Evolutionary conservation across 768 basidiomycete genomes (phyloP).

Genomic region (Scleroderma bovista): DNA sequence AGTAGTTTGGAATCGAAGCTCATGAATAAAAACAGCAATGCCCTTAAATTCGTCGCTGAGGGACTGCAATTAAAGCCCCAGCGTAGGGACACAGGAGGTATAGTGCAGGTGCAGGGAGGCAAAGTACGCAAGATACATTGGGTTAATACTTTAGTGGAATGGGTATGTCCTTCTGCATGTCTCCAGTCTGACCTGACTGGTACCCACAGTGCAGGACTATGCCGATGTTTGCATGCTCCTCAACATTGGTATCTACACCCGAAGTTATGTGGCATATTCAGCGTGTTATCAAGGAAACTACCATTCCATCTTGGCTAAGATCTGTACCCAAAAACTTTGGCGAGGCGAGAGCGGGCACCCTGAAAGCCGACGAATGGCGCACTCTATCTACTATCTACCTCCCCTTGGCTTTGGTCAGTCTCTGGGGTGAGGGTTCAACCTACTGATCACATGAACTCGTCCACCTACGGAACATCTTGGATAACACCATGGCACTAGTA

Average conservation of each 20-base stretch:
- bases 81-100: background rate
- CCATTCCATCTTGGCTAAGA: slow-evolving; percentile 8
- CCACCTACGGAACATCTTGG: slow-evolving; percentile 5
- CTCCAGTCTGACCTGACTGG: background rate
- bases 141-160: background rate
- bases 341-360: slow-evolving; percentile 18
- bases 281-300: background rate
- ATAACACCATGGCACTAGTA: slow-evolving; percentile 29
- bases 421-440: slow-evolving; percentile 20
- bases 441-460: background rate
- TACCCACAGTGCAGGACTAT: background rate
- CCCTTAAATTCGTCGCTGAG: background rate
- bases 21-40: background rate
- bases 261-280: slow-evolving; percentile 1
- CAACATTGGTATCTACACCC: background rate
- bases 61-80: background rate
- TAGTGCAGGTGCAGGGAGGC: too few relatives aligned
- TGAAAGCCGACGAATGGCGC: slow-evolving; percentile 37
- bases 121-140: background rate
- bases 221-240: background rate
- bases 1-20: background rate
- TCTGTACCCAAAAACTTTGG: slow-evolving; percentile 20
- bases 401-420: slow-evolving; percentile 28
- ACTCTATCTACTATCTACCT: slow-evolving; percentile 25
- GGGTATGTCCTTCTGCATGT: too few relatives aligned